Base-by-base conservation (phyloP, 371 early-diverging fungal species). In the Syncephalastrum contaminatum region DNA sequence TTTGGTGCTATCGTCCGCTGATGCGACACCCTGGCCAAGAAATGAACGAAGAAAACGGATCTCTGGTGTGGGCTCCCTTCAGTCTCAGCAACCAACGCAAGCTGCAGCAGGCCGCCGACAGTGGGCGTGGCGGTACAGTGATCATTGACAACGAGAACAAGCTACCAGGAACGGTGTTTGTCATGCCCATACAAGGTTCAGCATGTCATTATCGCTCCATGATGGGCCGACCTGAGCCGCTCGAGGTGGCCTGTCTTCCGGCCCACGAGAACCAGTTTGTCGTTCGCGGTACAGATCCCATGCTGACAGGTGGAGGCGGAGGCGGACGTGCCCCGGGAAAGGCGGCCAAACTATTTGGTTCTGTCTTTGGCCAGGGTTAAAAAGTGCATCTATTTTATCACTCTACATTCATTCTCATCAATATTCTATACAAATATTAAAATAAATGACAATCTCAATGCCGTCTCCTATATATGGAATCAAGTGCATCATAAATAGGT, bases 331-430 rank as follows among this genome's bases (percentile, higher is more conserved):
- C 3, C 19, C 50, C 50, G 4, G 44, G 53, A 13, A 53, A 51
- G 51, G 86, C 39, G 80, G 84, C 45, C 76, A 77, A 56, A 66
- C 72, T 4, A 66, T 71, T 57, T 82, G 82, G 60, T 67, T 86
- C 39, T 63, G 74, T 19, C 69, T 80, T 7, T 64, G 85, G 18
- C 22, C 14, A n/a, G 36, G 24, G 19, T 30, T 50, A 50, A 12
- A 36, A 8, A 30, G 2, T 30, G 36, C 36, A 30, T 30, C 7
- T 30, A 0, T 30, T 2, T 30, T 30, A 30, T 4, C 36, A 10
- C 36, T 30, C 10, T 30, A 30, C 36, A 30, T 8, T 30, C 36
- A 30, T 30, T 10, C 10, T 30, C 36, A 30, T 30, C 2, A 30
- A 8, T 30, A 30, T 10, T 8, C 36, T 30, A 30, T 30, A 30